These are phyloP conservation scores for Saturnispora saitoi DNA, from an alignment of 805 yeast species.

Conservation along the genomic window DNA sequence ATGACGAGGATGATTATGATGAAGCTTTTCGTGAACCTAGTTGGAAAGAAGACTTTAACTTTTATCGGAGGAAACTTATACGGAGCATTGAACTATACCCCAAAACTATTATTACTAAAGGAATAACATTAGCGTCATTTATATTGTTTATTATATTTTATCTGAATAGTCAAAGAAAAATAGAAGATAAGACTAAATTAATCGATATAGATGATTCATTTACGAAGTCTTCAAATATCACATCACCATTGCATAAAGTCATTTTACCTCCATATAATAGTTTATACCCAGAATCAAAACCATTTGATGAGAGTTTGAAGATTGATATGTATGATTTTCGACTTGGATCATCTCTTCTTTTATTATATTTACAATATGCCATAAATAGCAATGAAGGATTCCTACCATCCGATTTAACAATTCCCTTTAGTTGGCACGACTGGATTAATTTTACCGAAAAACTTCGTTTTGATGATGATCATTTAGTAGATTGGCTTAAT, in stretches of 20 bases:
- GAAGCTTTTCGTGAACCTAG: not conserved
- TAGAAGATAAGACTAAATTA: not conserved
- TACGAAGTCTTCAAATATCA: not conserved
- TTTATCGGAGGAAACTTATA: not conserved
- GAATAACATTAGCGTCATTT: not conserved
- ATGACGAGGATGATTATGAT: conserved; percentile 1
- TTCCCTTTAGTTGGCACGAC: conserved; percentile 27
- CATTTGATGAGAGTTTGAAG: not conserved
- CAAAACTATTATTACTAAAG: not conserved
- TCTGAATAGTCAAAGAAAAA: not conserved
- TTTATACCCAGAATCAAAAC: conserved; percentile 7
- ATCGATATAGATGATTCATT: not conserved
- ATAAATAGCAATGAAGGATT: not conserved
- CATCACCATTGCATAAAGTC: conserved; percentile 11
- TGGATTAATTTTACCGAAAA: conserved; percentile 24
- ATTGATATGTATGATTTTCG: conserved; percentile 16
- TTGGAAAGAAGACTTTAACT: conserved; percentile 6
- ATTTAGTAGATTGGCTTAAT: conserved; percentile 13
- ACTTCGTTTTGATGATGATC: conserved; percentile 17
- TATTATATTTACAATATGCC: conserved; percentile 12
- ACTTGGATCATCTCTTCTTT: conserved; percentile 12
- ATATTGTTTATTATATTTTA: not conserved
- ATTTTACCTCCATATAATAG: conserved; percentile 9
- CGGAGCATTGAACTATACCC: not conserved
- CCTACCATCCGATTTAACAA: conserved; percentile 11